A percentile compares a stretch with the other conserved stretches of the same genome.
phyloP scores from a whole-genome alignment of 1,284 basidiomycete species.

The Peniophora sp. region DNA sequence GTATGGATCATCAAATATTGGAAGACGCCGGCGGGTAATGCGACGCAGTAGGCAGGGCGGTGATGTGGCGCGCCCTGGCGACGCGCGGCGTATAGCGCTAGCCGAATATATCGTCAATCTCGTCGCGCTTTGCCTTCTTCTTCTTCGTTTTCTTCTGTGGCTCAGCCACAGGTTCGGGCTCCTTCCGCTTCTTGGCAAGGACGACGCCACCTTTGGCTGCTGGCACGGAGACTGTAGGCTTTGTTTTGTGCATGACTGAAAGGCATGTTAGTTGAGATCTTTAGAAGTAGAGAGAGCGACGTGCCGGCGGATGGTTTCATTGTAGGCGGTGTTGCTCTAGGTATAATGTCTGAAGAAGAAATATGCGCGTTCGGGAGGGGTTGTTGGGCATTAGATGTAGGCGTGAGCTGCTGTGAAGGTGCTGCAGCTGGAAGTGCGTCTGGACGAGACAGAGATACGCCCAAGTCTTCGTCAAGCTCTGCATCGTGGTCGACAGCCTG shows the following conservation, averaged over 20 bases:
- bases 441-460: background rate
- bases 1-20: too few species aligned
- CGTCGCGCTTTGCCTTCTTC: constrained; percentile 36
- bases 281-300: too few species aligned
- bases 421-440: too few species aligned
- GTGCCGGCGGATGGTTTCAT: background rate
- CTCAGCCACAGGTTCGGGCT: constrained; percentile 5
- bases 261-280: too few species aligned
- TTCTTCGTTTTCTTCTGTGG: constrained; percentile 27
- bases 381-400: too few species aligned
- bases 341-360: too few species aligned
- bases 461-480: background rate
- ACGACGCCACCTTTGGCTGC: constrained; percentile 1
- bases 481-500: background rate
- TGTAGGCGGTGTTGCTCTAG: background rate
- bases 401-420: too few species aligned
- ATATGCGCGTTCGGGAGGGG: too few species aligned
- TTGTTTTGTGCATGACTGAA: background rate
- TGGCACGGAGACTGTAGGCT: background rate
- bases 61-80: too few species aligned
- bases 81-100: constrained; percentile 1
- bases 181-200: constrained; percentile 12
- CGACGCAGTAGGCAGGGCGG: too few species aligned
- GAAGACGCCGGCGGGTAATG: too few species aligned
- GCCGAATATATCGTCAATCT: constrained; percentile 62